Base-by-base conservation (phyloP, 208 protist species). In the Acanthamoeba sp. region DNA sequence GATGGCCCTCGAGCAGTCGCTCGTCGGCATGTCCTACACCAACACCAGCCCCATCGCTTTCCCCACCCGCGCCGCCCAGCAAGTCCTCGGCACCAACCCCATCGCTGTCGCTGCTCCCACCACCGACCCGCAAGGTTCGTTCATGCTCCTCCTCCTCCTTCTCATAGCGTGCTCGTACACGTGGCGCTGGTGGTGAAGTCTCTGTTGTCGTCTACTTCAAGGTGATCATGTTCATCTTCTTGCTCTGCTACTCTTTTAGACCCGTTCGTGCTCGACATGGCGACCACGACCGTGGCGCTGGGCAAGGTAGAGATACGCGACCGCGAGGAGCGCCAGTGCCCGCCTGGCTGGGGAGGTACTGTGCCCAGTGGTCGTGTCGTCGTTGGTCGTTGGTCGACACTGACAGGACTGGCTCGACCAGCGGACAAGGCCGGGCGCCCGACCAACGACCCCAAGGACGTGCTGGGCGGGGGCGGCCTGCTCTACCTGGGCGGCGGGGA, bases 31-130 rank as follows among this genome's bases (percentile, higher is more conserved):
- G 73, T 50, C 40, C 48, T 78, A 59, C 34, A 96, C 95, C 57
- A 97, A 97, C 52, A 95, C 95, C 64, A 36, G 89, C 50, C 95
- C 95, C 59, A 87, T 95, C 2, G 62, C 93, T 24, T 45, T 93
- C 36, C 95, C 95, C 57, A 96, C 95, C 22, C 34, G 24, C 32
- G 80, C 66, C 52, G 95, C 94, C 36, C 24, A 96, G 32, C 52
- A 71, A 12, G 92, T 96, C 34, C 36, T 97, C 22, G 95, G 95
- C 73, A 97, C 95, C 29, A 97, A 97, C 42, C 95, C 95, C 69
- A 62, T 97, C 16, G 34, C 59, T 9, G 95, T 97, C 34, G 73
- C 87, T 29, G 52, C 95, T 57, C 95, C 95, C 7, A 48, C 95
- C 29, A 95, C 96, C 78, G 95, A 97, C 32, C 24, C 40, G 2